phyloP scores from a whole-genome alignment of 768 basidiomycete species.

The Mycena filopes region DNA sequence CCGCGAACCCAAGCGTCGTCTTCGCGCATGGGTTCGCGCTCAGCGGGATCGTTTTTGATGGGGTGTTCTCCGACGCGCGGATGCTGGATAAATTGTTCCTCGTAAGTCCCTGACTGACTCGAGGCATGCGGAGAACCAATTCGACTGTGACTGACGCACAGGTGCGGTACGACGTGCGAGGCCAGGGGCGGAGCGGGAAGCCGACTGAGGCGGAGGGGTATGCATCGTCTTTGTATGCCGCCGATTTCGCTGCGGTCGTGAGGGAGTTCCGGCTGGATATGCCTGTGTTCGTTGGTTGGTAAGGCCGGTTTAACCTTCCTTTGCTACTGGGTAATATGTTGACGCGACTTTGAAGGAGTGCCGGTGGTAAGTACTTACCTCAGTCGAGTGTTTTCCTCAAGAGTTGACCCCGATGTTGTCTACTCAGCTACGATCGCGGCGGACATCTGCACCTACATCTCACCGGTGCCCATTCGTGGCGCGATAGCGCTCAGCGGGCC shows the following conservation, averaged over 20 bases:
- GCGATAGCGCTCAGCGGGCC: constrained; percentile 26
- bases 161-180: constrained; percentile 33
- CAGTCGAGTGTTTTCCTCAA: no score
- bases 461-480: constrained; percentile 25
- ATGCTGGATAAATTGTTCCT: constrained; percentile 32
- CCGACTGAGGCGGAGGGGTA: constrained; percentile 19
- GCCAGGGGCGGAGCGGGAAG: constrained; percentile 32
- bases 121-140: not conserved
- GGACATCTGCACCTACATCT: constrained; percentile 31
- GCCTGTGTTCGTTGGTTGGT: constrained; percentile 34
- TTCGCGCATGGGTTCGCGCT: constrained; percentile 48
- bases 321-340: no score
- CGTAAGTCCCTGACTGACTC: not conserved
- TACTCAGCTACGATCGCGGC: constrained; percentile 7
- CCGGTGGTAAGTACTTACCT: constrained; percentile 10
- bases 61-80: constrained; percentile 39
- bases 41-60: constrained; percentile 42
- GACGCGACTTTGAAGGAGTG: constrained; percentile 22
- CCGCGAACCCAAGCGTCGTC: constrained; percentile 44
- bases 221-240: constrained; percentile 27
- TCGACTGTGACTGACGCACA: not conserved
- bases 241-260: constrained; percentile 30
- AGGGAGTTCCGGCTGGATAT: constrained; percentile 19
- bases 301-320: not conserved
- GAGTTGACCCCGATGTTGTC: no score